A percentile compares a stretch with the other conserved stretches of the same genome.
phyloP scores from a whole-genome alignment of 129 eudicot species.

The Artemisia annua region DNA sequence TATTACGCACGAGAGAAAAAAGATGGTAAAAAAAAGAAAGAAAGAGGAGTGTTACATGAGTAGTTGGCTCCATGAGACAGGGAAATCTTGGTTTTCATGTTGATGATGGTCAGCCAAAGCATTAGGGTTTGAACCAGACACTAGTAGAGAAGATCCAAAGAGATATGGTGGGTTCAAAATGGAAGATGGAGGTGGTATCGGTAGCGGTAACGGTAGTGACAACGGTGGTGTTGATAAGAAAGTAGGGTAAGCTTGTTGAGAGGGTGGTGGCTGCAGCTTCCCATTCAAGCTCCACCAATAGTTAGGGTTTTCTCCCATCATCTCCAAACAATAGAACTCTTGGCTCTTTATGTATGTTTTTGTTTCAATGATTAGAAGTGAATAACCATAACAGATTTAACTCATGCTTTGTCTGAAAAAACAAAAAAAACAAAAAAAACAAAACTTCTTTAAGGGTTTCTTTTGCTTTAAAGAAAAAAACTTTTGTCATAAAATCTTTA shows the following conservation, averaged over 20 bases:
- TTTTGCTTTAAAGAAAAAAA: conserved; percentile 32
- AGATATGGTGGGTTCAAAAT: conserved; percentile 34
- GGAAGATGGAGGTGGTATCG: conserved; percentile 25
- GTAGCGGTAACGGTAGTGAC: conserved; percentile 5
- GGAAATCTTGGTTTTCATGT: conserved; percentile 51
- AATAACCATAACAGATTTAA: conserved; percentile 28
- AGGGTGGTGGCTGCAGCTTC: conserved; percentile 49
- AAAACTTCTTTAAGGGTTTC: conserved; percentile 32
- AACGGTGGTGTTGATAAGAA: conserved; percentile 23
- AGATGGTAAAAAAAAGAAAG: conserved; percentile 4
- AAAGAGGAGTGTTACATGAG: conserved; percentile 48
- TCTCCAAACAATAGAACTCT: conserved; percentile 30
- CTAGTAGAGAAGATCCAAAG: conserved; percentile 40
- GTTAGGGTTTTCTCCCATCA: conserved; percentile 89
- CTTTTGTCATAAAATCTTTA: conserved; percentile 44
- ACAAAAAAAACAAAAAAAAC: conserved; percentile 40
- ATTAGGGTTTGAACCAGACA: conserved; percentile 33
- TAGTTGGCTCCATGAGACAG: conserved; percentile 77
- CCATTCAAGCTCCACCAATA: conserved; percentile 76
- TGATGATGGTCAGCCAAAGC: conserved; percentile 32
- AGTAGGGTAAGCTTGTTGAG: conserved; percentile 44
- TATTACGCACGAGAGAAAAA: no score
- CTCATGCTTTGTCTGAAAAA: conserved; percentile 31
- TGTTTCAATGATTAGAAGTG: neutral
- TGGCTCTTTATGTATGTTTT: conserved; percentile 30